Evolutionary conservation across 371 early-diverging fungal genomes (phyloP), one percentile per base, ranked within the genome.

Genomic region (Lichtheimia corymbifera): DNA sequence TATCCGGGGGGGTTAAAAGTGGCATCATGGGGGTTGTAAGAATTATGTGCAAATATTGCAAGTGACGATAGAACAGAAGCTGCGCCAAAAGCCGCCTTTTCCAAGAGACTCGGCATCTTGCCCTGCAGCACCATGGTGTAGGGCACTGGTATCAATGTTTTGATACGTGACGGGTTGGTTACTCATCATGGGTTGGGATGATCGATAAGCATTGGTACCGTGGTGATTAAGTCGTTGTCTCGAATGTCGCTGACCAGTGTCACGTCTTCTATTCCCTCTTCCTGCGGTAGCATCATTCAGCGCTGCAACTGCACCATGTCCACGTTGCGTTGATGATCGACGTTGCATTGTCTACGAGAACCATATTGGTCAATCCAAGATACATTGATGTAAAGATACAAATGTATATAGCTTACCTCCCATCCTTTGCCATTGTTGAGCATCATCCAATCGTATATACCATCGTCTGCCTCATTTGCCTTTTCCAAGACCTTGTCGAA

Each of bases 391-490:
- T 0, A 15, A 6, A 17, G 0, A 11, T 13, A 15, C 4, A 45
- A 5, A n/a, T n/a, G n/a, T 44, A 40, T 15, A 24, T 11, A 4
- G 53, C 59, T 67, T 73, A 74, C 74, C 74, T 84, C 83, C 75
- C 77, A 79, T 7, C 83, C 82, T 52, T 79, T 82, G 58, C 83
- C 82, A 57, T 76, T 76, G 59, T 82, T 83, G 9, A 88, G 70
- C 51, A 91, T 64, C 91, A 94, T 93, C 98, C 98, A 97, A 72
- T 97, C 98, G 67, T 89, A 96, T n/a, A 94, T 80, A 25, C 93
- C 93, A 69, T 97, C 96, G 67, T 97, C 96, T 7, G 71, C 76
- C 56, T 92, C 91, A 55, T 89, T 90, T 35, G 83, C 71, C 51
- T 83, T 84, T 61, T 82, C 80, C 45, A 97, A 72, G 2, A 91